phyloP scores from a whole-genome alignment of 2,329 filamentous ascomycete genomes.

The Aspergillus ustus region DNA sequence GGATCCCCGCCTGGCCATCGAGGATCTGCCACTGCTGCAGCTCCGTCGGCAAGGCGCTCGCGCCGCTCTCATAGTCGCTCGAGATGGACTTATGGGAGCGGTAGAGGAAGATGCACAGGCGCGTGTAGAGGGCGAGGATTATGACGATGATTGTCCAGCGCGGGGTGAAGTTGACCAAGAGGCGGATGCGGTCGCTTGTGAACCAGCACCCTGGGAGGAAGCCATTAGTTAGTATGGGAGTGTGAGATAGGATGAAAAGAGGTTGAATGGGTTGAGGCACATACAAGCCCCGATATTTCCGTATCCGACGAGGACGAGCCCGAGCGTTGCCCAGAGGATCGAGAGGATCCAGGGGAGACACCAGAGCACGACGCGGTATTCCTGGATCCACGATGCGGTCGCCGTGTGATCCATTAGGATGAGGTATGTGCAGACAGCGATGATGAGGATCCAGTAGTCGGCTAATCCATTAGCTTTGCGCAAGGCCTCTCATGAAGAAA shows the following conservation, averaged over 20 bases:
- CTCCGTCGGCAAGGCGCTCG: neutral
- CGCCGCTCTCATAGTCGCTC: constrained; percentile 4
- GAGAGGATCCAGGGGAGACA: constrained; percentile 11
- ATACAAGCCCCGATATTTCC: constrained; percentile 13
- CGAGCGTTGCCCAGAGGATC: constrained; percentile 7
- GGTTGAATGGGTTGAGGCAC: neutral
- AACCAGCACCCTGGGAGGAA: constrained; percentile 13
- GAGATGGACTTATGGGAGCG: constrained; percentile 8
- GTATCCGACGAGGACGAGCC: constrained; percentile 11
- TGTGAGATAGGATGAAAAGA: neutral
- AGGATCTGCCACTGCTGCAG: constrained; percentile 14
- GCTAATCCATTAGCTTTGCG: neutral
- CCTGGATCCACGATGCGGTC: constrained; percentile 11
- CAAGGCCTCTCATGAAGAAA: neutral
- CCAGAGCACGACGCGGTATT: constrained; percentile 8
- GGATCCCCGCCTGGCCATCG: neutral
- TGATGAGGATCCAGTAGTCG: constrained; percentile 15
- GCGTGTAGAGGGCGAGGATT: constrained; percentile 12
- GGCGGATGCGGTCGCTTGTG: constrained; percentile 13
- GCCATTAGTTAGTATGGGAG: neutral
- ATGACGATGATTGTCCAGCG: constrained; percentile 12
- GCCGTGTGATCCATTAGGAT: constrained; percentile 14
- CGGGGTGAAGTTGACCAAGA: constrained; percentile 8
- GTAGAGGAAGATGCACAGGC: constrained; percentile 13
- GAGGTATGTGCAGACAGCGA: constrained; percentile 14